Base-by-base conservation (phyloP, 2,329 filamentous ascomycete species). In the Curvularia spicifera region DNA sequence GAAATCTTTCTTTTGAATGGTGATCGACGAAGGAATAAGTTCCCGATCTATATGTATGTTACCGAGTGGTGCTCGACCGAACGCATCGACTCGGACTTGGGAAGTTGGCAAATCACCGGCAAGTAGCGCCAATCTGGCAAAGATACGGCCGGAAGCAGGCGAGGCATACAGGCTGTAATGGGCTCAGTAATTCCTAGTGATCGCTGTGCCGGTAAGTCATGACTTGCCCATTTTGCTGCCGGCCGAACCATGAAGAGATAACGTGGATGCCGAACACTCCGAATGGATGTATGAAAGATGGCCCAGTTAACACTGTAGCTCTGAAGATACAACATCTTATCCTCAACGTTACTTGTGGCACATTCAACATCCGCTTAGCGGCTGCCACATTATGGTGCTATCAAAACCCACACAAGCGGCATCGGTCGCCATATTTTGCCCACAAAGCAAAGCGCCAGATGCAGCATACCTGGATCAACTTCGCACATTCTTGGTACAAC, bases 371-470 rank as follows among this genome's bases (percentile, higher is more conserved):
- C 18, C 20, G 40, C 37, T n/a, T 28, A 37, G 13, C 18, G 5
- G 35, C 37, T 43, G 15, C 28, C 29, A 9, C 15, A 44, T 51
- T 29, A 53, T 40, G 18, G 18, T 40, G 9, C 56, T 42, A 44
- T 37, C 42, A 48, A 31, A 43, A 10, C 18, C 46, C 45, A 40
- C 44, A 42, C 42, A 37, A 29, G 40, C 51, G 45, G 54, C 58
- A 10, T 67, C 66, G 26, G 63, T 60, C 42, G 66, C 57, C 10
- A 51, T 69, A 35, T 69, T 69, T 53, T 63, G 59, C 51, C 66
- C 66, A 9, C 66, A 69, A 40, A 67, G 65, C 51, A 67, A 65
- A 59, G 66, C 65, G 10, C 60, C 66, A 35, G 51, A 48, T 12
- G 59, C 59, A 24, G 52, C 22, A 40, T 69, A 68, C 44, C 60